Evolutionary conservation across 805 yeast species (phyloP), one percentile per base, ranked within the genome.

Genomic region (Cyberlindnera americana): DNA sequence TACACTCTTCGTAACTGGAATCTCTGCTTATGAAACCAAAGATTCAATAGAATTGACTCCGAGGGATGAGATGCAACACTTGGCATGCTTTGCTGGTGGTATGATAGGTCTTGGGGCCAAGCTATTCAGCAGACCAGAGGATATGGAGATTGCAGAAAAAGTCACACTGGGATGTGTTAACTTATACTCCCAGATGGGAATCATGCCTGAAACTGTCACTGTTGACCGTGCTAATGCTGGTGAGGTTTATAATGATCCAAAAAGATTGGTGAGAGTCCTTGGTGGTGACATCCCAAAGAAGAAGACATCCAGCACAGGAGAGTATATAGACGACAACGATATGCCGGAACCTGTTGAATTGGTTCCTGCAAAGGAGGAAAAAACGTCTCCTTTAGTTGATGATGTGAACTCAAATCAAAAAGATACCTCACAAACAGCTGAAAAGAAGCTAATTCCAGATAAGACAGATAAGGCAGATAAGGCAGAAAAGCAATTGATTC

Each of bases 31-130:
- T 3, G 52, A 54, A 25, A 38, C 53, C 4, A 35, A 46, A 4
- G 38, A 46, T 9, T 51, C 47, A 8, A 38, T 43, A 3, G 35
- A 41, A 2, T 38, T 46, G 9, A 15, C 41, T 2, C 59, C 61
- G 35, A 55, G 60, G 16, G 46, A 62, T 32, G 72, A 70, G 41
- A 66, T 70, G 65, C 61, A 70, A 21, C 78, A 73, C 44, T 57
- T 73, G 33, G 54, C 72, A 6, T 78, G 83, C 49, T 73, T 70
- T 40, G 60, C 74, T 4, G 81, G 80, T 13, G 76, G 80, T 3
- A 73, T 73, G 69, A 61, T 71, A 50, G 74, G 74, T 0, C 50
- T 76, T 19, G 76, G 75, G 2, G 62, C 75, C 6, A 67, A 60
- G 33, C 40, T 73, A 2, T 62, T 75, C 15, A 39, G 48, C 26